Base-by-base conservation (phyloP, 768 basidiomycete genomes). In the Mycena crocata region DNA sequence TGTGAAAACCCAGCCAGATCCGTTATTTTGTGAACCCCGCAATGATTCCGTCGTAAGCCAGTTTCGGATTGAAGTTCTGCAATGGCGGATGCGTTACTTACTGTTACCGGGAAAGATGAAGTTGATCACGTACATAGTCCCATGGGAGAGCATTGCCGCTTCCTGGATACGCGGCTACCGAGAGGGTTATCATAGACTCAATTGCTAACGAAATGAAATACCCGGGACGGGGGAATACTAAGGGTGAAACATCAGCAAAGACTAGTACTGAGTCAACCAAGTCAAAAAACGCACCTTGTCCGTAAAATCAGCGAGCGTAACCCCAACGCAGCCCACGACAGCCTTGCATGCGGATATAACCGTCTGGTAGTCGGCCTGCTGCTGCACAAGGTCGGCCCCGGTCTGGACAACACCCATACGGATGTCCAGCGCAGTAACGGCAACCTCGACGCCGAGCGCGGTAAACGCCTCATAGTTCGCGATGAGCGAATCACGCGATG, bases 341-440 rank as follows among this genome's bases (percentile, higher is more conserved):
- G 78, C 78, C 67, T 83, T 81, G 72, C 90, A 91, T 9, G 87
- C 85, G 19, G 75, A 62, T 55, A 90, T 82, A 42, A 89, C 84
- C 26, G 80, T 82, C 75, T 83, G 76, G 70, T 89, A 91, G 72
- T 91, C 89, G 58, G 76, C 79, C 70, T 84, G 79, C 72, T 91
- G 89, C 72, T 89, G 87, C 30, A 75, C 78, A 21, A 87, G 78
- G 37, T 83, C 75, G 1, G 82, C 83, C 8, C 73, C 64, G 2
- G 85, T 86, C 12, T 78, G 80, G 10, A 88, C 87, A 10, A 86
- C 76, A 8, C 80, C 80, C 81, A 89, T 87, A 44, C 89, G 82
- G 70, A 87, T 87, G 72, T 91, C 90, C 51, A 91, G 83, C 72
- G 89, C 89, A 1, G 89, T 91, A 69, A 90, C 84, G 12, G 89